phyloP scores from a whole-genome alignment of 768 basidiomycete species.

The Hericium rajendrae region DNA sequence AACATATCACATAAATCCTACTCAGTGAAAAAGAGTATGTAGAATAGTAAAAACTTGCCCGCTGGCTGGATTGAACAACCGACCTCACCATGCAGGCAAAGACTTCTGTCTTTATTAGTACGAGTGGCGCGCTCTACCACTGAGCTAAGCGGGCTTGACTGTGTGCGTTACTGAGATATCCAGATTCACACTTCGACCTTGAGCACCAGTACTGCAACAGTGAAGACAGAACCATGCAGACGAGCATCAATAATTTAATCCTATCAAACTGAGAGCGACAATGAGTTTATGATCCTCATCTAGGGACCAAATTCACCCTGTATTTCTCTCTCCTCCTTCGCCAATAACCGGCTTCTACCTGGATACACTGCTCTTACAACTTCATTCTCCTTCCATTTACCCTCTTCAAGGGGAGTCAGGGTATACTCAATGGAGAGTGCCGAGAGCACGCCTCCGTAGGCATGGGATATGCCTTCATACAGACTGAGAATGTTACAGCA shows the following conservation, averaged over 20 bases:
- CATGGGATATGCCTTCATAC: constrained; percentile 75
- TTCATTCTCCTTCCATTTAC: constrained; percentile 53
- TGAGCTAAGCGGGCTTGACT: constrained; percentile 11
- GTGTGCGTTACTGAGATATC: no score
- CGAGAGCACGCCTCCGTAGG: constrained; percentile 88
- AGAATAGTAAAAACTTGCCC: no score
- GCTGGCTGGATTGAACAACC: constrained; percentile 33
- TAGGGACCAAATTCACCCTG: neutral
- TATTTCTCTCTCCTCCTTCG: neutral
- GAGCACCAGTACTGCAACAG: no score
- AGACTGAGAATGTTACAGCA: constrained; percentile 4
- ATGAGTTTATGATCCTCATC: no score
- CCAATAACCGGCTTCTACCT: constrained; percentile 17
- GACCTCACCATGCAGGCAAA: constrained; percentile 28
- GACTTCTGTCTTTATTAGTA: neutral
- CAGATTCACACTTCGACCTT: no score
- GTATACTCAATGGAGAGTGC: constrained; percentile 83
- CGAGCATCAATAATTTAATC: no score
- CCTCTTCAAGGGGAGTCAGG: constrained; percentile 37
- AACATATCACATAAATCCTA: no score
- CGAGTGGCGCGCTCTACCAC: constrained; percentile 16
- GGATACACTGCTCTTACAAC: constrained; percentile 57
- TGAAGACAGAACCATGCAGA: no score
- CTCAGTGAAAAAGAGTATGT: no score
- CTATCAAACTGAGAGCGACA: no score